Percentiles rank a stretch among this genome's conserved stretches.
These are phyloP conservation scores for Xylariaceae sp. DNA, from an alignment of 2,329 filamentous ascomycete species.

Conservation along the genomic window DNA sequence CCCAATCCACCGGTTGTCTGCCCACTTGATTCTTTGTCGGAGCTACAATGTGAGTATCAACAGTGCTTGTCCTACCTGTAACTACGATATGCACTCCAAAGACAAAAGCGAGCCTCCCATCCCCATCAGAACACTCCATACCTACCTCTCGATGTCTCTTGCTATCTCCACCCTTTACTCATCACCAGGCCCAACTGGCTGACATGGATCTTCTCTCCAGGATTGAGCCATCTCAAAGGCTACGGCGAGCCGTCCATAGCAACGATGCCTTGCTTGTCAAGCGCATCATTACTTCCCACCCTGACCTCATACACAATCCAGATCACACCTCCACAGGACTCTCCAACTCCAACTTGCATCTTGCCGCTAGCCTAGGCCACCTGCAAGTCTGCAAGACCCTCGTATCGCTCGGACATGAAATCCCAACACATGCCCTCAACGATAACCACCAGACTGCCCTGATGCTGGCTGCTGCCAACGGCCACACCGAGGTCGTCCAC, in stretches of 20 bases:
- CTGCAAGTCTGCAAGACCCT: constrained; percentile 67
- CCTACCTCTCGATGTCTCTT: no score
- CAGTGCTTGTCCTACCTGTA: no score
- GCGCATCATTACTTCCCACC: constrained; percentile 74
- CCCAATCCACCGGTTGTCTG: no score
- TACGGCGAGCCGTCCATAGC: constrained; percentile 77
- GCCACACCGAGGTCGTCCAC: constrained; percentile 72
- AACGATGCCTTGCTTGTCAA: constrained; percentile 70
- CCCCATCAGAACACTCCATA: no score
- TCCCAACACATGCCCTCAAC: constrained; percentile 71
- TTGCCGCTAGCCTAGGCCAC: constrained; percentile 72
- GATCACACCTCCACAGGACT: constrained; percentile 66
- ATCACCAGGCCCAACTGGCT: neutral
- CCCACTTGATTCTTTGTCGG: no score
- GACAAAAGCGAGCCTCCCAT: no score
- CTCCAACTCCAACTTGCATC: constrained; percentile 80
- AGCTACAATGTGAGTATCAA: no score
- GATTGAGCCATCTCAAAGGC: constrained; percentile 72
- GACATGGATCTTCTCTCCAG: constrained; percentile 11
- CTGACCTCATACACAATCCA: constrained; percentile 71
- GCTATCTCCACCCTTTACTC: no score
- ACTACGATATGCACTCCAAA: no score
- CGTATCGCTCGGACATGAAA: constrained; percentile 72
- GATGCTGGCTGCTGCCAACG: constrained; percentile 70
- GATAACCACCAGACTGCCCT: constrained; percentile 77